Evolutionary conservation across 1,139 yeast species (phyloP).

Genomic region (Candida gigantensis): DNA sequence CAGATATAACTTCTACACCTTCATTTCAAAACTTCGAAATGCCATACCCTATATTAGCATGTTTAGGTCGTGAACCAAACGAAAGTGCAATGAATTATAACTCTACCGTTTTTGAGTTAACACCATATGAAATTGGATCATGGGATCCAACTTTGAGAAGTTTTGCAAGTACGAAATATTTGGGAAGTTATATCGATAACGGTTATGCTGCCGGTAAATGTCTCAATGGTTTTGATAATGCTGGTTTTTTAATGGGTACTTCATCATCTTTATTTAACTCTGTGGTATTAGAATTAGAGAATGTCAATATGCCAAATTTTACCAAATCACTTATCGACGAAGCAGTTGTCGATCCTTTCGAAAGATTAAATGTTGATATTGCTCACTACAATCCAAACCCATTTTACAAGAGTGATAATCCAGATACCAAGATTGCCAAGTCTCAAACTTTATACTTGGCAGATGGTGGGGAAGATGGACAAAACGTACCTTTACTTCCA

Average conservation of each 20-base stretch:
- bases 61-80: constrained; percentile 43
- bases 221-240: constrained; percentile 71
- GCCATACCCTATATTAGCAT: constrained; percentile 44
- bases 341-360: constrained; percentile 14
- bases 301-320: constrained; percentile 16
- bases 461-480: constrained; percentile 36
- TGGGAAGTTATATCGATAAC: constrained; percentile 37
- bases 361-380: constrained; percentile 27
- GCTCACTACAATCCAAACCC: constrained; percentile 54
- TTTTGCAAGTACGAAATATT: constrained; percentile 38
- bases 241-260: constrained; percentile 76
- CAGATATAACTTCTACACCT: constrained; percentile 29
- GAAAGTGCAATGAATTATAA: constrained; percentile 33
- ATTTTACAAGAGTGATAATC: constrained; percentile 32
- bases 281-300: constrained; percentile 3
- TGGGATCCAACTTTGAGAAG: constrained; percentile 42
- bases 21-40: constrained; percentile 32
- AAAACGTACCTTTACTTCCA: constrained; percentile 31
- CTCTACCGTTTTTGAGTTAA: constrained; percentile 43
- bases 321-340: constrained; percentile 41
- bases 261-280: constrained; percentile 75
- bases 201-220: constrained; percentile 43
- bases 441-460: constrained; percentile 25
- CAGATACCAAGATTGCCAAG: constrained; percentile 15
- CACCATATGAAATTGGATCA: constrained; percentile 45